Base-by-base conservation (phyloP, 1,284 basidiomycete genomes). In the Ustilago tritici region DNA sequence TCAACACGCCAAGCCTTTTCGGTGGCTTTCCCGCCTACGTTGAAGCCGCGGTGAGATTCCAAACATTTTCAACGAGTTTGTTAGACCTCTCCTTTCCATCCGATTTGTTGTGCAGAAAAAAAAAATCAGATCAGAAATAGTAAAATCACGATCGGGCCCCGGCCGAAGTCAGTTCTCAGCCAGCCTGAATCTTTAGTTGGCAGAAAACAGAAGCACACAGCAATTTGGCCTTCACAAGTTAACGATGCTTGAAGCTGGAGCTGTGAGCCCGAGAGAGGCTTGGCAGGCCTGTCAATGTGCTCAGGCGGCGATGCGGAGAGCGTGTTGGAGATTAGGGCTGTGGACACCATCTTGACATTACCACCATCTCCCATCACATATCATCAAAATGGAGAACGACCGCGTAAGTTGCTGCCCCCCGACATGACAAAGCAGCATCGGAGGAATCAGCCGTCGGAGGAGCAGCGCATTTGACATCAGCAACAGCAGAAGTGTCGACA, bases 351-450 rank as follows among this genome's bases (percentile, higher is more conserved):
- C 56, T 53, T 49, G 61, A 68, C 57, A 55, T 66, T 43, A 75
- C 62, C 56, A 70, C 63, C 66, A 75, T 71, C 65, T 69, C 67
- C 57, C 61, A 68, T 61, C 64, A 69, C 63, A 76, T 65, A 76
- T 71, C 58, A 58, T 65, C 78, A 87, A 83, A 84, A 88, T 88
- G 88, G 87, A 88, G 84, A 88, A 88, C 87, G 87, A 88, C 81
- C 87, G 87, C 79, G 87, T 87, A 66, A 70, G 83, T 84, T 65
- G 65, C 60, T 65, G 65, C 61, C 23, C 23, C 9, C 35, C 6
- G 2, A 40, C 14, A 15, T n/a, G 35, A 67, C 70, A 55, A 28
- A 61, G 70, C 65, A 68, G 70, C 70, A 73, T 65, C 70, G 58
- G 41, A 36, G 47, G 49, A 57, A 56, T 32, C 57, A 55, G 61